Evolutionary conservation across 805 yeast species (phyloP).

Genomic region (Tetrapisispora fleetii): DNA sequence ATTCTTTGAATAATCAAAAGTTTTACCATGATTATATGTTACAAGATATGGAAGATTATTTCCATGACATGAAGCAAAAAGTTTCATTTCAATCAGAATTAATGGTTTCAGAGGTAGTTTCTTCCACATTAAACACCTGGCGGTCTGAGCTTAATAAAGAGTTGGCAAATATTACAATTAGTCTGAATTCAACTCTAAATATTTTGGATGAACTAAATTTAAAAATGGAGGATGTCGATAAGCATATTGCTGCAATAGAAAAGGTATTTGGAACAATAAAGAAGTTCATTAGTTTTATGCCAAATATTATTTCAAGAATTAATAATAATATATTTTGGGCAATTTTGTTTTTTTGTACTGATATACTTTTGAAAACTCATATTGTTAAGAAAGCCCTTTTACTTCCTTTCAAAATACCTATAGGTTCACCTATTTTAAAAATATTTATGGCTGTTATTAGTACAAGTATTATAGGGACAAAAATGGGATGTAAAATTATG

Average conservation of each 20-base stretch:
- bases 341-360: too few species aligned
- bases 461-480: slow-evolving; percentile 7
- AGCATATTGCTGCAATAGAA: not conserved
- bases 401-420: not conserved
- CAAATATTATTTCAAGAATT: not conserved
- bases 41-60: not conserved
- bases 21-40: not conserved
- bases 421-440: not conserved
- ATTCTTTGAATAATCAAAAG: not conserved
- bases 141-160: slow-evolving; percentile 8
- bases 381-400: not conserved
- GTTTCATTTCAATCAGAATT: slow-evolving; percentile 2
- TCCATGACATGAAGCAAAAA: not conserved
- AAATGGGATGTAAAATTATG: not conserved
- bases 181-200: slow-evolving; percentile 9
- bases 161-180: slow-evolving; percentile 8
- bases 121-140: slow-evolving; percentile 10
- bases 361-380: not conserved
- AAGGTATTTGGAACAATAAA: not conserved
- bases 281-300: not conserved
- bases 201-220: slow-evolving; percentile 9
- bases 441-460: slow-evolving; percentile 7
- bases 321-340: not conserved
- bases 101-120: slow-evolving; percentile 5
- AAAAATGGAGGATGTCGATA: slow-evolving; percentile 5